Evolutionary conservation across 768 basidiomycete genomes (phyloP), one percentile per base, ranked within the genome.

Genomic region (Candolleomyces aberdarensis): DNA sequence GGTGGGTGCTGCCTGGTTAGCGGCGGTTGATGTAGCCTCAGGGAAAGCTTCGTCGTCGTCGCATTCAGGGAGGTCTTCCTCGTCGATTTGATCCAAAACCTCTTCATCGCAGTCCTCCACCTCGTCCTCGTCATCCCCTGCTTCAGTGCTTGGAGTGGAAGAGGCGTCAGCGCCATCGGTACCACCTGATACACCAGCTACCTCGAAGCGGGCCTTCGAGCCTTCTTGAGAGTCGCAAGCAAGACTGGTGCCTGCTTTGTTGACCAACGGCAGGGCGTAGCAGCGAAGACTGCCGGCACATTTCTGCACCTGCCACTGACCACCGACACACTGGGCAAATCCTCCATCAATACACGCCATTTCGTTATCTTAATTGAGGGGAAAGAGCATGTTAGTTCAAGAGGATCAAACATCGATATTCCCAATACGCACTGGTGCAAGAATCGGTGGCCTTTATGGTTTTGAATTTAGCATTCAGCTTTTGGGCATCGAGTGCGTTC

Each of bases 401-500:
- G 19, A 53, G 50, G 19, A 51, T 15, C 26, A n/a, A 36, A 41
- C n/a, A 19, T 11, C 13, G 47, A 65, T 47, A 29, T 13, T 39
- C 26, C 14, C n/a, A 13, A 31, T 17, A 71, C 76, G 32, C 52
- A 82, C 81, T 73, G 44, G 74, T 70, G 70, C 87, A 89, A 0
- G 80, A 44, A 64, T 84, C 80, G 11, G 69, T 72, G 0, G 71
- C 64, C 13, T 73, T 78, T 59, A 87, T 62, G 3, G 71, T 64
- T 32, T 74, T 69, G 69, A 85, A 88, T 59, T 83, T 70, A 17
- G 69, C 66, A 60, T 85, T 85, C 32, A 81, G 72, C 49, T 77
- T 73, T 64, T 82, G 83, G 11, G 84, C 84, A 44, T 77, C 77
- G 19, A 82, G 67, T 4, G 71, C 84, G 60, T 85, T 85, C 63